Conservation (phyloP, 176 grass and related monocot genomes). For the Guadua angustifolia region DNA sequence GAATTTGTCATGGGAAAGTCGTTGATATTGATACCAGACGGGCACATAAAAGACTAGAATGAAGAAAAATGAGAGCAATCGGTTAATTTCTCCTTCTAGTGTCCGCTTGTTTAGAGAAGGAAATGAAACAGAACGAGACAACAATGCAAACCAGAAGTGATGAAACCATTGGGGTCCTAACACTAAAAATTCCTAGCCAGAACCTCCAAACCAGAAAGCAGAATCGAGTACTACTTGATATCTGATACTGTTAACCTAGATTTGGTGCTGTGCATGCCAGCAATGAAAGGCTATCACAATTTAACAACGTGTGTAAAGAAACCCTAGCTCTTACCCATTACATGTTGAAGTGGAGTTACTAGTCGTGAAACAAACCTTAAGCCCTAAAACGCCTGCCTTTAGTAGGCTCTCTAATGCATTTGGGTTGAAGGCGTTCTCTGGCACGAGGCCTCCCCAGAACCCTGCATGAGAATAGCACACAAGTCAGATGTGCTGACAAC, state of each 20-base stretch:
- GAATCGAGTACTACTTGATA: background rate
- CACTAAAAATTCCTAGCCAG: background rate
- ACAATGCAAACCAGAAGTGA: background rate
- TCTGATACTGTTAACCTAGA: slow-evolving; percentile 8
- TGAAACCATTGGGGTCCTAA: background rate
- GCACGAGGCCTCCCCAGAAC: slow-evolving; percentile 98
- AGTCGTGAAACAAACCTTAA: slow-evolving; percentile 65
- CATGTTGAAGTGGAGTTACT: background rate
- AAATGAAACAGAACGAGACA: background rate
- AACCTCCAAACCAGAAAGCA: background rate
- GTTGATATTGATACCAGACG: slow-evolving; percentile 85
- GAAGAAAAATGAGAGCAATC: slow-evolving; percentile 34
- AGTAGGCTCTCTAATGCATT: slow-evolving; percentile 72
- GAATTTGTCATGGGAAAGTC: slow-evolving; percentile 99
- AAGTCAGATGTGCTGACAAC: background rate
- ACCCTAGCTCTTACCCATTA: background rate
- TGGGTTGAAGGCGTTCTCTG: slow-evolving; percentile 87
- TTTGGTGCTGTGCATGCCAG: background rate
- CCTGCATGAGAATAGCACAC: slow-evolving; percentile 49
- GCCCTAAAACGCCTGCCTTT: slow-evolving; percentile 79
- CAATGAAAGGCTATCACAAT: background rate
- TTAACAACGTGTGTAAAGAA: background rate
- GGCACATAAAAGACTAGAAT: slow-evolving; percentile 96
- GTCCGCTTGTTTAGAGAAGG: background rate
- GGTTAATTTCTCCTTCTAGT: background rate